Evolutionary conservation across 2,329 filamentous ascomycete species (phyloP).

Genomic region (Paracamarosporium sp.): DNA sequence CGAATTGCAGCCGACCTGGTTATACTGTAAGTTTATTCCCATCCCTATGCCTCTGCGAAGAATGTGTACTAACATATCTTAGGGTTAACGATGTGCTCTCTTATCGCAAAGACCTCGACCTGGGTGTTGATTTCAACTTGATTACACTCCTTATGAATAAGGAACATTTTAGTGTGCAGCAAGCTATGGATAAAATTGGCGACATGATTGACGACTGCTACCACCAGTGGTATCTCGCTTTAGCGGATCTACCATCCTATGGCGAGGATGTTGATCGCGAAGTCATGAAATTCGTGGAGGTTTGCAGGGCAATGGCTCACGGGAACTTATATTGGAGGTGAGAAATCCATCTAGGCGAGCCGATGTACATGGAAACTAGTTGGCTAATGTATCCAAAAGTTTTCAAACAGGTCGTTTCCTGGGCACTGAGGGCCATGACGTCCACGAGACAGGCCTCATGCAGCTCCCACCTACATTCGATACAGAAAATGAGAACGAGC

Average conservation of each 20-base stretch:
- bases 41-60: neutral
- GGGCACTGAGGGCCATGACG: neutral
- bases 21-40: neutral
- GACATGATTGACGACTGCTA: conserved; percentile 2
- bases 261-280: neutral
- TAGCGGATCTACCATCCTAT: neutral
- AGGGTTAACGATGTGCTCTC: conserved; percentile 3
- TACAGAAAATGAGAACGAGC: neutral
- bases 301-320: neutral
- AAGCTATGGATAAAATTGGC: neutral
- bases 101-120: neutral
- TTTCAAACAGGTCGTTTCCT: neutral
- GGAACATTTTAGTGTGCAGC: neutral
- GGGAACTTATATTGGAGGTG: conserved; percentile 5
- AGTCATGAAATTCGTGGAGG: neutral
- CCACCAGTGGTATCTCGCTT: neutral
- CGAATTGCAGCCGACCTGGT: neutral
- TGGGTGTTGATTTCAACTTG: conserved; percentile 1
- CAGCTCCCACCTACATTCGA: neutral
- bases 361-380: neutral
- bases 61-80: neutral
- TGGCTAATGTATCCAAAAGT: neutral
- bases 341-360: neutral
- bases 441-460: neutral
- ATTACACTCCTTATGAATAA: neutral